Base-by-base conservation (phyloP, 2,329 filamentous ascomycete species). In the Paradendryphiella salina region DNA sequence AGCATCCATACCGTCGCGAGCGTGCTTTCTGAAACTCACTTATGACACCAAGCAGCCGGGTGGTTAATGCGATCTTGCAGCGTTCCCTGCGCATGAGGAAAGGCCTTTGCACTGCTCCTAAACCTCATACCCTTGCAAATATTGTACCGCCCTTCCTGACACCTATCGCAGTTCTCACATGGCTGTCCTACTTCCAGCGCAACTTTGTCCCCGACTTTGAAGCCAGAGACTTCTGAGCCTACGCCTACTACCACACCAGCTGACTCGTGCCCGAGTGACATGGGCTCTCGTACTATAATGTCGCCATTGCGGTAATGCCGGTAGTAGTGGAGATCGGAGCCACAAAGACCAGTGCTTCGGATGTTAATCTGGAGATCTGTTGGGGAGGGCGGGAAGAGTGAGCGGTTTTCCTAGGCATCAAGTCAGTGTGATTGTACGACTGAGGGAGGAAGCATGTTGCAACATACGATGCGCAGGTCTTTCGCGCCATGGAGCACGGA, bases 171-270 rank as follows among this genome's bases (percentile, higher is more conserved):
- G 33, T 71, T 66, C 32, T 88, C 85, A 77, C 93, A 97, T 0
- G 91, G 90, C 44, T 89, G 82, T 42, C 93, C 93, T 11, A 95
- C 93, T 79, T 97, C 93, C 34, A 97, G 79, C n/a, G 93, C 91
- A 15, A 96, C 87, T 63, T 89, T 86, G 76, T 96, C 92, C 50
- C 92, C 92, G 9, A 80, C 69, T 60, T 82, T 77, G 56, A 96
- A 82, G 26, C 74, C 75, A 35, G 77, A 84, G 5, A 90, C 87
- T 10, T 77, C 77, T 1, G 80, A 70, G 15, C 90, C 91, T 33
- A 89, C 79, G 37, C 83, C 82, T 46, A 90, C 84, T 33, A 97
- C 80, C 21, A 89, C 87, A 52, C 91, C 92, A 7, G 90, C 82
- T 11, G 90, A 92, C 70, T 88, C 86, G 70, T 89, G 86, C 61